Base-by-base conservation (phyloP, 257 asterid species). In the Vinca minor region DNA sequence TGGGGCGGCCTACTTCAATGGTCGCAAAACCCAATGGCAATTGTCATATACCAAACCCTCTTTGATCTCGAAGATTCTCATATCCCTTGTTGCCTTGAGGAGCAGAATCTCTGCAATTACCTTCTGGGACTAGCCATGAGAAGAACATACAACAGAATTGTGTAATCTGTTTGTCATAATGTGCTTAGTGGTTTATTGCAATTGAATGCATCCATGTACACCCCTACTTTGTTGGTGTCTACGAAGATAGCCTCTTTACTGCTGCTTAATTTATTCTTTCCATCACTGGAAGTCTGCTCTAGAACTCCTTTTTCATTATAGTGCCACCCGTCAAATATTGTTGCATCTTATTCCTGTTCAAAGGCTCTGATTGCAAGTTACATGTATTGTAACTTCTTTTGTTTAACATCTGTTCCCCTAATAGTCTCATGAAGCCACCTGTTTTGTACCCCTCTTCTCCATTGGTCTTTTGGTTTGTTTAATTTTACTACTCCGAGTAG, bases 1-100 rank as follows among this genome's bases (percentile, higher is more conserved):
- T 71, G 62, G 65, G 66, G 62, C 56, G 0, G 20, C 23, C 48
- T 15, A 9, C 17, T 13, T 8, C 20, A 38, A 13, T 65, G 67
- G 29, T 65, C 38, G 63, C 62, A 36, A 31, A 28, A 59, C 58
- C 28, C 69, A 70, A 44, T 10, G 23, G 10, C 32, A 63, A 70
- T 63, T 52, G 39, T 70, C 64, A 49, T 8, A 49, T 10, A 70
- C 21, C 20, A 70, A 70, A 65, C 69, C 38, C 12, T 23, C 48
- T 55, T 70, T 44, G 63, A 18, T 41, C 68, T 69, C 36, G 46
- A n/a, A n/a, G 73, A 71, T 70, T 78, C 69, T 72, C 82, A 85
- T 78, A 82, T 80, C 82, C 86, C n/a, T n/a, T 79, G 73, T 80
- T 69, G 82, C 85, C 85, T 74, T 82, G 84, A 32, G 76, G 59